Evolutionary conservation across 2,329 filamentous ascomycete genomes (phyloP), one percentile per base, ranked within the genome.

Genomic region (Monilinia aucupariae): DNA sequence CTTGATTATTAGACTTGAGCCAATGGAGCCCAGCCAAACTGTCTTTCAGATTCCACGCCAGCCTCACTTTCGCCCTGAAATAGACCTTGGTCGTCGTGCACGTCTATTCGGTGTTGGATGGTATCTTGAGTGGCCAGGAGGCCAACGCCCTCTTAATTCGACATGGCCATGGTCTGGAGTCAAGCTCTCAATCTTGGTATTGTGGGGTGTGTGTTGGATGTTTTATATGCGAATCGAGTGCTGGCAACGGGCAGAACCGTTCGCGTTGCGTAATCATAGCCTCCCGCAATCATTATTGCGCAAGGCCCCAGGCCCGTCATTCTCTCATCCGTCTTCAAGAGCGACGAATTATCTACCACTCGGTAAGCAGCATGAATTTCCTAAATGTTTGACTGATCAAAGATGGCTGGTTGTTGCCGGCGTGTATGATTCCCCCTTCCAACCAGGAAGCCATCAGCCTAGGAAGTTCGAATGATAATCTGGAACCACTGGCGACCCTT

Each of bases 131-230:
- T 70, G 68, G 68, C 68, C 68, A 32, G 54, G 65, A 63, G 66
- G 66, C 10, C 64, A 64, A 55, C 68, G 62, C 34, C 68, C 66
- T 39, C 52, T 70, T 34, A 68, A 68, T 53, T 71, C 69, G 25
- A 70, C 67, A 53, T 72, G 69, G 69, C 69, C 65, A 30, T 71
- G 69, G 67, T 63, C 64, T 58, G 67, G 68, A 27, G 65, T 69
- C 4, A 70, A 67, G 58, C 67, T 68, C 32, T 68, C 68, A n/a
- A 55, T 71, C 39, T 49, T 70, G 47, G 65, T 69, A 25, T 56
- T 71, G 32, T 71, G 68, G 68, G 69, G 68, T 25, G 66, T 69
- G 13, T 71, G 68, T 49, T 70, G 68, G 69, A 70, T 68, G 68
- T 69, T 69, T 54, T 65, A 64, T 61, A 67, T 69, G 53, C 62